Conservation (phyloP, 2,329 filamentous ascomycete species). For the Paraphoma chrysanthemicola region DNA sequence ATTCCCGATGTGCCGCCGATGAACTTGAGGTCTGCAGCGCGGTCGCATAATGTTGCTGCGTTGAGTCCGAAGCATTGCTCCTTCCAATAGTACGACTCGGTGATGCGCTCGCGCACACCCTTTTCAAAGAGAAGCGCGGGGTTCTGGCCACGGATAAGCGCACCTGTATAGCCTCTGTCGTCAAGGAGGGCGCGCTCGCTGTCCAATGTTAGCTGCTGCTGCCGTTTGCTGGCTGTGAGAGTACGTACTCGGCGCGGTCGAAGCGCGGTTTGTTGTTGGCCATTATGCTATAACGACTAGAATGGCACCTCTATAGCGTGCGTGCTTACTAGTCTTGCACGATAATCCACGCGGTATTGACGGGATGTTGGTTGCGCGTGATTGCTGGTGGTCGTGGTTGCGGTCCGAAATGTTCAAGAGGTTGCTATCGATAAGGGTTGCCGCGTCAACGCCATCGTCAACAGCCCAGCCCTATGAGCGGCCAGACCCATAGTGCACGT, state of each 20-base stretch:
- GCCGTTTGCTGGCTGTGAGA: too few species aligned
- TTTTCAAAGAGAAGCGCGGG: slow-evolving; percentile 97
- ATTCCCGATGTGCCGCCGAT: slow-evolving; percentile 88
- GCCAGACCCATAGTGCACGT: slow-evolving; percentile 30
- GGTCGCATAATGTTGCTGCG: slow-evolving; percentile 79
- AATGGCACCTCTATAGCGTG: too few species aligned
- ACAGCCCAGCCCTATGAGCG: slow-evolving; percentile 22
- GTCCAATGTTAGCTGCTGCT: too few species aligned
- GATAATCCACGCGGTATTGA: not conserved
- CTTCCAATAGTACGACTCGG: slow-evolving; percentile 97
- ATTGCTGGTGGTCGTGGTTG: not conserved
- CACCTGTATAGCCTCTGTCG: slow-evolving; percentile 80
- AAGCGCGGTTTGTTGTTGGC: slow-evolving; percentile 49
- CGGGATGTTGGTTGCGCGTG: not conserved
- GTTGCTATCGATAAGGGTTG: slow-evolving; percentile 37
- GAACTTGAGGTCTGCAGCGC: slow-evolving; percentile 82
- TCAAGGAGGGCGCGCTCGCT: slow-evolving; percentile 76
- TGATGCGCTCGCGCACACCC: slow-evolving; percentile 91
- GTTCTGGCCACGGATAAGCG: slow-evolving; percentile 87
- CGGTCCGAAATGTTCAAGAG: not conserved
- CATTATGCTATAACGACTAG: not conserved
- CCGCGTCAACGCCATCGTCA: slow-evolving; percentile 20
- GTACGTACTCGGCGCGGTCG: slow-evolving; percentile 71
- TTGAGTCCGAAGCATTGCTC: slow-evolving; percentile 98
- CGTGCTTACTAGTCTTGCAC: not conserved